Evolutionary conservation across 1,284 basidiomycete species (phyloP).

Genomic region (Malassezia japonica): DNA sequence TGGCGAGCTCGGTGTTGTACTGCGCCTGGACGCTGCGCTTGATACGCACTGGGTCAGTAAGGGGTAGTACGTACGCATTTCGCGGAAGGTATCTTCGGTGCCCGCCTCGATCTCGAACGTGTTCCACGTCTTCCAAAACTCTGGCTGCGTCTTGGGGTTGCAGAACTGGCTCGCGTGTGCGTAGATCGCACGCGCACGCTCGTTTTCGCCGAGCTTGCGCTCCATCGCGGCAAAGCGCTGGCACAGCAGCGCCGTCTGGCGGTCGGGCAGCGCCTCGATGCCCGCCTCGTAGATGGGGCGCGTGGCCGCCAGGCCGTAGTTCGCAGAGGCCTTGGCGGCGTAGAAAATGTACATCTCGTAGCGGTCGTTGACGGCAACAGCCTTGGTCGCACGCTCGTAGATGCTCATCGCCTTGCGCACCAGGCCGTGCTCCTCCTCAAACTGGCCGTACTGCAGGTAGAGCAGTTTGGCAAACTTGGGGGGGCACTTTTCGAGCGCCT

Average conservation of each 20-base stretch:
- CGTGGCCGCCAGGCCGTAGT: slow-evolving; percentile 91
- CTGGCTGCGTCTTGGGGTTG: slow-evolving; percentile 68
- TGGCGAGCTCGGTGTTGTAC: slow-evolving; percentile 81
- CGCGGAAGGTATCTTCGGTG: slow-evolving; percentile 94
- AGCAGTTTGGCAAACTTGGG: slow-evolving; percentile 86
- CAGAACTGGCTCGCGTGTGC: slow-evolving; percentile 97
- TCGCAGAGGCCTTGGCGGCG: slow-evolving; percentile 84
- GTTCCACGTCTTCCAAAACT: slow-evolving; percentile 97
- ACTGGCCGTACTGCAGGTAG: slow-evolving; percentile 85
- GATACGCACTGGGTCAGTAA: slow-evolving; percentile 60
- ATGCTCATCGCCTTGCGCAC: slow-evolving; percentile 93
- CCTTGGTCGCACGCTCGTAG: slow-evolving; percentile 80
- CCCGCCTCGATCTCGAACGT: slow-evolving; percentile 91
- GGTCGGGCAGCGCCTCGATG: slow-evolving; percentile 82
- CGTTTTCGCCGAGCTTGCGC: slow-evolving; percentile 95
- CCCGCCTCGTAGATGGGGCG: slow-evolving; percentile 93
- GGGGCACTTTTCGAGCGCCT: slow-evolving; percentile 91
- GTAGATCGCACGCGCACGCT: slow-evolving; percentile 88
- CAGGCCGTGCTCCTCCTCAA: slow-evolving; percentile 89
- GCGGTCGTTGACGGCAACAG: slow-evolving; percentile 78
- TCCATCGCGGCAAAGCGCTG: slow-evolving; percentile 89
- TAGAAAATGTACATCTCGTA: slow-evolving; percentile 98
- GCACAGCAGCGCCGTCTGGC: slow-evolving; percentile 94
- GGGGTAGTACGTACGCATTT: slow-evolving; percentile 58
- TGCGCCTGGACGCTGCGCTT: slow-evolving; percentile 95